Evolutionary conservation across 352 stramenopile species (phyloP).

Genomic region (Pythium brachiatum): DNA sequence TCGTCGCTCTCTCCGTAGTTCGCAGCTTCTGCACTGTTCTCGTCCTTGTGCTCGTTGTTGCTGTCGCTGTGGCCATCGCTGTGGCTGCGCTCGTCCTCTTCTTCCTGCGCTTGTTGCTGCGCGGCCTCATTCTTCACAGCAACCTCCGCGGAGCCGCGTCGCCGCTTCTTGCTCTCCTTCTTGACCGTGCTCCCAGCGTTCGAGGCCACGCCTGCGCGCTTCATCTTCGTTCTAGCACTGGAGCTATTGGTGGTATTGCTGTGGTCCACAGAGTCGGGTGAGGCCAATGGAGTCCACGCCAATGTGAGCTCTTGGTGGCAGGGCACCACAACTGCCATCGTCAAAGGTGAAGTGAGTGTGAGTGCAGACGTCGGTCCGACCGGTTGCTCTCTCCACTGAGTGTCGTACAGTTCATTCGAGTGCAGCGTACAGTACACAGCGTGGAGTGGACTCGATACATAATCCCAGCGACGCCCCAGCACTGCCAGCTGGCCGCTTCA

Average conservation of each 20-base stretch:
- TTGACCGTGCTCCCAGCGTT: neutral
- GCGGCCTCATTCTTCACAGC: neutral
- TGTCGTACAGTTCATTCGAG: neutral
- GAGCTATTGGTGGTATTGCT: neutral
- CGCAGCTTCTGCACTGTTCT: neutral
- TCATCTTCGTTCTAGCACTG: neutral
- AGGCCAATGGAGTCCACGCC: slow-evolving; percentile 8
- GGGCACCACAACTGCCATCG: slow-evolving; percentile 18
- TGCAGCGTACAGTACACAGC: no score
- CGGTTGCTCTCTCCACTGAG: neutral
- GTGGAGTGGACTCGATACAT: no score
- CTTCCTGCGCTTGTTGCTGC: neutral
- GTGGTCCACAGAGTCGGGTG: neutral
- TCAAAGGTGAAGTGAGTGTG: slow-evolving; percentile 16
- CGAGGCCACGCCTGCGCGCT: neutral
- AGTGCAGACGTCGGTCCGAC: neutral
- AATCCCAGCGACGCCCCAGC: no score
- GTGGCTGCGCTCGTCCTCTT: neutral
- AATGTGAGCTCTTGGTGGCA: slow-evolving; percentile 15
- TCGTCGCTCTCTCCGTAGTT: slow-evolving; percentile 2
- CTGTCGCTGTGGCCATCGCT: neutral
- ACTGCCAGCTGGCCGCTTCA: neutral
- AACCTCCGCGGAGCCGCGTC: no score
- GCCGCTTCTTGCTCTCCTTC: slow-evolving; percentile 16
- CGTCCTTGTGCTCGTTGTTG: neutral